A percentile compares a stretch with the other conserved stretches of the same genome.
Conservation (phyloP, 495 filamentous ascomycete species). For the Podospora fimiseda region DNA sequence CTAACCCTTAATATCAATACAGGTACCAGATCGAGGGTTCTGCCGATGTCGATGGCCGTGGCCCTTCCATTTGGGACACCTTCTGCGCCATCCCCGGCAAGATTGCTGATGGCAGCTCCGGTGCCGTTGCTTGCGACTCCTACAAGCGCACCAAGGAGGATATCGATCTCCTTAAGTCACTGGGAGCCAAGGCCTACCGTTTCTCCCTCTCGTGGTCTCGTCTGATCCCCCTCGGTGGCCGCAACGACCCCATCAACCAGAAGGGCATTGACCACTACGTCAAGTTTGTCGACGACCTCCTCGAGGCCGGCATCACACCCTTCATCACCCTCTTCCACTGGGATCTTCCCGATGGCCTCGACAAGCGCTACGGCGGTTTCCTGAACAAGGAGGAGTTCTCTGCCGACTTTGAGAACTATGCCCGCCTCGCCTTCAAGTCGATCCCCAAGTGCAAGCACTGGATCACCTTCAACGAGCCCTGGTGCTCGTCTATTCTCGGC, state of each 20-base stretch:
- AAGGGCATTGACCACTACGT: conserved; percentile 54
- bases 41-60: conserved; percentile 59
- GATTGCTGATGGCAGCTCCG: conserved; percentile 63
- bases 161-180: conserved; percentile 62
- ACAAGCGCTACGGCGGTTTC: conserved; percentile 56
- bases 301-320: conserved; percentile 51
- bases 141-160: conserved; percentile 69
- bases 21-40: conserved; percentile 77
- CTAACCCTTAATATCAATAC: neutral
- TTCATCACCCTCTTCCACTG: conserved; percentile 62
- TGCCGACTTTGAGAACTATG: conserved; percentile 55
- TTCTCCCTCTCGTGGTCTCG: conserved; percentile 74
- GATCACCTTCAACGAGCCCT: conserved; percentile 65
- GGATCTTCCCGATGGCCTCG: conserved; percentile 55
- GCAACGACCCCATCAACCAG: conserved; percentile 56
- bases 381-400: conserved; percentile 54
- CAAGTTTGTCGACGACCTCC: conserved; percentile 54
- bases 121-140: conserved; percentile 67
- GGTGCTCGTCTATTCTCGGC: conserved; percentile 54
- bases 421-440: conserved; percentile 50
- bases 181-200: conserved; percentile 59
- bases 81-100: conserved; percentile 69
- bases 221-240: conserved; percentile 60
- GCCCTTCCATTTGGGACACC: conserved; percentile 70
- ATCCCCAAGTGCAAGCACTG: conserved; percentile 56